Percentiles rank a stretch among this genome's conserved stretches.
Evolutionary conservation across 2,329 filamentous ascomycete species (phyloP).

Genomic region (Pestalotiopsis sp.): DNA sequence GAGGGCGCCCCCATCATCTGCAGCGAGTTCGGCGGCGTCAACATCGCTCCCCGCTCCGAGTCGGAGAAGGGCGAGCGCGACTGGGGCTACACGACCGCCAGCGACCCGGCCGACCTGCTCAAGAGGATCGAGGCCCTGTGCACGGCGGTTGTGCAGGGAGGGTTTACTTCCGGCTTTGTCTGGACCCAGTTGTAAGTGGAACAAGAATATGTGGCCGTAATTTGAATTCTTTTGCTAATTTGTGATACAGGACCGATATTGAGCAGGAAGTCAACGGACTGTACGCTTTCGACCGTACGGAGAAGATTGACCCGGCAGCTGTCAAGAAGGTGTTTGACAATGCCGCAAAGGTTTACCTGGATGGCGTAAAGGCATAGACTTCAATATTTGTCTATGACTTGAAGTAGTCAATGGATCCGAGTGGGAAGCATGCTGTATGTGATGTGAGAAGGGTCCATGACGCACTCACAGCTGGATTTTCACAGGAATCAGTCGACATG

Average conservation of each 20-base stretch:
- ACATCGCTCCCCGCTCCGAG: slow-evolving; percentile 55
- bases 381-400: no score
- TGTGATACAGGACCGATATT: slow-evolving; percentile 47
- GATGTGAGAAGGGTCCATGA: not conserved
- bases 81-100: slow-evolving; percentile 71
- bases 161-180: slow-evolving; percentile 63
- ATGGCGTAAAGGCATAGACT: slow-evolving; percentile 19
- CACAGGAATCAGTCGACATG: not conserved
- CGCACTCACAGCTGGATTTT: not conserved
- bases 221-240: not conserved
- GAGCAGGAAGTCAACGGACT: slow-evolving; percentile 71
- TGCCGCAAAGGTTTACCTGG: slow-evolving; percentile 49
- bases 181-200: slow-evolving; percentile 64
- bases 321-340: slow-evolving; percentile 61
- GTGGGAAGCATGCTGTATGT: not conserved
- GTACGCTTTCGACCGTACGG: slow-evolving; percentile 62
- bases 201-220: not conserved
- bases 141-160: slow-evolving; percentile 56
- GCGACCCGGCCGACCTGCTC: slow-evolving; percentile 60
- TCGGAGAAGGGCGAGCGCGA: slow-evolving; percentile 45
- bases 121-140: slow-evolving; percentile 59
- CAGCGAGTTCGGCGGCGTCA: slow-evolving; percentile 70
- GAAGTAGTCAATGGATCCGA: not conserved
- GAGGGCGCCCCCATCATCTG: slow-evolving; percentile 63
- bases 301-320: slow-evolving; percentile 59